Conservation (phyloP, 2,329 filamentous ascomycete species). For the Aspergillus aculeatinus region DNA sequence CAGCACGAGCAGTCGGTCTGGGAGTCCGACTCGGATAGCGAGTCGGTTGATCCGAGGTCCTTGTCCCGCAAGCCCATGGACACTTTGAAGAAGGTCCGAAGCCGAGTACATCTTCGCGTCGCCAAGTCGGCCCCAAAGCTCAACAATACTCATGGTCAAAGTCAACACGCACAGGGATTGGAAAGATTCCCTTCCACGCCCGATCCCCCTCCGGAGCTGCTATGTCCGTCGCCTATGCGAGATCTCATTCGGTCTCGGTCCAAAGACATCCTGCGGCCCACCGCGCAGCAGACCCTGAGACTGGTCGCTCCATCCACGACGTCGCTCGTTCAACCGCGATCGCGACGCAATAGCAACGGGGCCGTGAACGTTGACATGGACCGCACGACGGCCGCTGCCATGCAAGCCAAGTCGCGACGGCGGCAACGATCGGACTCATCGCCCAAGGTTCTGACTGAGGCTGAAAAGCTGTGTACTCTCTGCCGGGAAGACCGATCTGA, state of each 20-base stretch:
- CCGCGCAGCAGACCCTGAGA: constrained; percentile 33
- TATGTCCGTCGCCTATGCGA: constrained; percentile 19
- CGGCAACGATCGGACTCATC: constrained; percentile 31
- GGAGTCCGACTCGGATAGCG: constrained; percentile 42
- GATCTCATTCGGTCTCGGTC: constrained; percentile 22
- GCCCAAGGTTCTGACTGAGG: constrained; percentile 16
- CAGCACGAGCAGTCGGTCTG: constrained; percentile 39
- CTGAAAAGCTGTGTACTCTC: constrained; percentile 31
- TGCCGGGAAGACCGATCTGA: constrained; percentile 34
- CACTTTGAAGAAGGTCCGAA: constrained; percentile 42
- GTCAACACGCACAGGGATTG: constrained; percentile 15
- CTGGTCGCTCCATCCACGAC: constrained; percentile 39
- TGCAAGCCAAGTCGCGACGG: constrained; percentile 37
- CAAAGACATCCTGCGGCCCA: constrained; percentile 26
- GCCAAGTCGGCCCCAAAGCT: constrained; percentile 40
- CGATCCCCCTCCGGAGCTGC: constrained; percentile 21
- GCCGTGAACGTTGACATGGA: constrained; percentile 31
- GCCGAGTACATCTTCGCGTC: constrained; percentile 39
- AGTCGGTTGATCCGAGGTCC: constrained; percentile 35
- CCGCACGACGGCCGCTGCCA: constrained; percentile 36
- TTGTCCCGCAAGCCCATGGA: constrained; percentile 40
- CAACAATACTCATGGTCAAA: constrained; percentile 23
- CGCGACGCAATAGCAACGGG: constrained; percentile 26
- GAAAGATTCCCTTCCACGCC: constrained; percentile 34
- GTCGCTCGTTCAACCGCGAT: constrained; percentile 29